Percentiles rank a stretch among this genome's conserved stretches.
phyloP scores from a whole-genome alignment of 2,329 filamentous ascomycete species.

The Talaromyces sp. region DNA sequence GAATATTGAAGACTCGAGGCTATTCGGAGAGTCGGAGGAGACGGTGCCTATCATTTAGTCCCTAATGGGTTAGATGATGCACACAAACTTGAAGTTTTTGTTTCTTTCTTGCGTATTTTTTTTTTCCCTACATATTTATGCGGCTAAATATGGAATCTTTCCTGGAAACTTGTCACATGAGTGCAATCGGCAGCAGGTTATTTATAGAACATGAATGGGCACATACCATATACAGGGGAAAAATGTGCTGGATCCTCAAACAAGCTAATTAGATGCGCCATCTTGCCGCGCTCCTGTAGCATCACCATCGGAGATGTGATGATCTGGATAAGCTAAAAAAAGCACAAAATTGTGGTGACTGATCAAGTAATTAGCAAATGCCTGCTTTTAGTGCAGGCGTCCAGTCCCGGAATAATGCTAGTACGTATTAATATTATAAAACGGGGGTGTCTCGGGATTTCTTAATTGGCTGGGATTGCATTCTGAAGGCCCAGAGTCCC shows the following conservation, averaged over 20 bases:
- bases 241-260: not conserved
- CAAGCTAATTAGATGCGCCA: not conserved
- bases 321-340: not conserved
- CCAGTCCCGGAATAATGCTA: too few relatives aligned
- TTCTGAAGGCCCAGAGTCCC: not conserved
- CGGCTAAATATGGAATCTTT: not conserved
- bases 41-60: not conserved
- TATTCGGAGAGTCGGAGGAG: not conserved
- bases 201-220: not conserved
- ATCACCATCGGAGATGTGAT: not conserved
- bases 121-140: not conserved
- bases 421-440: not conserved
- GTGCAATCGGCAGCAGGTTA: not conserved
- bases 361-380: not conserved
- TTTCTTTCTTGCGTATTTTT: not conserved
- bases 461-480: not conserved
- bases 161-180: not conserved
- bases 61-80: not conserved
- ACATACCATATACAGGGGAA: not conserved
- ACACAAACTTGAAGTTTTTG: not conserved
- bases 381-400: not conserved
- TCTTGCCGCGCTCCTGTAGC: not conserved
- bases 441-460: not conserved
- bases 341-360: not conserved
- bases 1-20: not conserved